Evolutionary conservation across 768 basidiomycete genomes (phyloP).

Genomic region (Clathrus columnatus): DNA sequence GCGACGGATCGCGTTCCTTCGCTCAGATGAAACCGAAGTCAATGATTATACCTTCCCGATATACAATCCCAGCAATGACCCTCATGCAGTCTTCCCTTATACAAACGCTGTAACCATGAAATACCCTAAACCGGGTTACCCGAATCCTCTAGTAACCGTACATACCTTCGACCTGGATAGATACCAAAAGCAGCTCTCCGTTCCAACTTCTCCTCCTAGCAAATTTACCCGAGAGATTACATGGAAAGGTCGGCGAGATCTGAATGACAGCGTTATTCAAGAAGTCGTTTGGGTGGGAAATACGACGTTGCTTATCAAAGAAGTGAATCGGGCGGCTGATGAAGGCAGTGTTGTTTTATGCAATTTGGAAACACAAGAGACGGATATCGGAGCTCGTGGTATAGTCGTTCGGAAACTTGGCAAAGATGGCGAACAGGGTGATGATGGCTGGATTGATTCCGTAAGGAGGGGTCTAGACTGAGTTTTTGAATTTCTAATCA

Average conservation of each 20-base stretch:
- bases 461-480: conserved; percentile 35
- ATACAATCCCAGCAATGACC: conserved; percentile 77
- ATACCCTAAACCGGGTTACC: conserved; percentile 86
- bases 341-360: conserved; percentile 77
- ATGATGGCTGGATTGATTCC: conserved; percentile 90
- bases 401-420: conserved; percentile 70
- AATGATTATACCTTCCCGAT: conserved; percentile 82
- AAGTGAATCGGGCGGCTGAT: conserved; percentile 77
- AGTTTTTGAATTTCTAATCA: not conserved
- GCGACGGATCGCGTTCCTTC: conserved; percentile 64
- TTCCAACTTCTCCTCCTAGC: conserved; percentile 17
- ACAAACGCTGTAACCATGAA: conserved; percentile 52
- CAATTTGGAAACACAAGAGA: conserved; percentile 22
- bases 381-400: conserved; percentile 27
- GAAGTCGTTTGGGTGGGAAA: conserved; percentile 88
- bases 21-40: conserved; percentile 82
- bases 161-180: conserved; percentile 71
- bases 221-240: conserved; percentile 44
- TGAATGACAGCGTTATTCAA: conserved; percentile 59
- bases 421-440: conserved; percentile 74
- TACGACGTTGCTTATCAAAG: conserved; percentile 68
- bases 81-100: conserved; percentile 69
- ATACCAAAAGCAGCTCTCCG: conserved; percentile 30
- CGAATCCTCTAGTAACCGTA: conserved; percentile 78
- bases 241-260: conserved; percentile 54